Percentiles rank a stretch among this genome's conserved stretches.
Evolutionary conservation across 2,329 filamentous ascomycete genomes (phyloP).

Genomic region (Curvularia verruculosa): DNA sequence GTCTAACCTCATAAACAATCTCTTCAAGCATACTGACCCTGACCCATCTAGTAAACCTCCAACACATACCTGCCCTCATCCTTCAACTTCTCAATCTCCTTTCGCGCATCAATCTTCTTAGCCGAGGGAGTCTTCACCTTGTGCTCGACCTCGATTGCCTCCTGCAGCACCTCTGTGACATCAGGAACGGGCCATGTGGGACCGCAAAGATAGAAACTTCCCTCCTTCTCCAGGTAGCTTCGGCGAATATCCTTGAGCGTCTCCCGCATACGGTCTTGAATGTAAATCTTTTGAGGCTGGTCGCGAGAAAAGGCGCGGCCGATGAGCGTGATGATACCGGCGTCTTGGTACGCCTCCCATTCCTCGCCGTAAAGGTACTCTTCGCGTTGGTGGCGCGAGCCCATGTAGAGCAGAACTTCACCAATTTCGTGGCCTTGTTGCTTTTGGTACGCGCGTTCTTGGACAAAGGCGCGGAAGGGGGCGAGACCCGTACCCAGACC

Average conservation of each 20-base stretch:
- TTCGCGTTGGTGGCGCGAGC: conserved; percentile 94
- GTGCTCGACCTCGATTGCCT: conserved; percentile 82
- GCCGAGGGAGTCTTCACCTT: conserved; percentile 57
- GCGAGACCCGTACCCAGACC: conserved; percentile 97
- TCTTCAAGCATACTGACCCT: too few relatives aligned
- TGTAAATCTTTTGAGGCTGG: conserved; percentile 98
- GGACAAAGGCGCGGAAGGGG: conserved; percentile 98
- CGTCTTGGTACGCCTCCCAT: conserved; percentile 97
- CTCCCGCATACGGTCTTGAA: conserved; percentile 97
- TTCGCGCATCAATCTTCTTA: conserved; percentile 82
- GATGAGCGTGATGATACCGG: conserved; percentile 91
- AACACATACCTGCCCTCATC: conserved; percentile 92
- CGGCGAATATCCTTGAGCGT: conserved; percentile 80
- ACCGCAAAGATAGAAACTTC: conserved; percentile 95
- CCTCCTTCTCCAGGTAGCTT: conserved; percentile 85
- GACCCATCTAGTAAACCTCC: conserved; percentile 82
- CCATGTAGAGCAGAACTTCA: conserved; percentile 92
- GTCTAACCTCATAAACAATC: background rate
- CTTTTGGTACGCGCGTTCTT: conserved; percentile 98
- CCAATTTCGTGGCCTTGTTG: conserved; percentile 96
- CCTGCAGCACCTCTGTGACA: conserved; percentile 90
- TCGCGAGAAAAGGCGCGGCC: conserved; percentile 95
- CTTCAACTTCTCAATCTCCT: conserved; percentile 98
- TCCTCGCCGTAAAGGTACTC: conserved; percentile 99
- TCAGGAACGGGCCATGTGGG: conserved; percentile 99